Evolutionary conservation across 169 alveolate genomes (phyloP).

Genomic region (Toxoplasma gondii): DNA sequence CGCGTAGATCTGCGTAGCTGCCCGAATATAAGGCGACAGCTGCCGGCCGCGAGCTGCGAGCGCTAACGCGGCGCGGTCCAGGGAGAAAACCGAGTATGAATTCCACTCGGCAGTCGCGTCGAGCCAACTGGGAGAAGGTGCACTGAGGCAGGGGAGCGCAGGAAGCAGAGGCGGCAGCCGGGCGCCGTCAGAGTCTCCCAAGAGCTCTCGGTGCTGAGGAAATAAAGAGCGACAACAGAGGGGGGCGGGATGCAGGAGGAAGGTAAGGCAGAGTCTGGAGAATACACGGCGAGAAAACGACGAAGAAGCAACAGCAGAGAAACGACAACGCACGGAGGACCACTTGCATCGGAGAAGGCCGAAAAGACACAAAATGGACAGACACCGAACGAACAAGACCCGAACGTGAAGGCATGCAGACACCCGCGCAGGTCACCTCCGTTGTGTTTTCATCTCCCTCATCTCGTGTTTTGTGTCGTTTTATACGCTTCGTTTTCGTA

Average conservation of each 20-base stretch:
- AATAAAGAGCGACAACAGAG: neutral
- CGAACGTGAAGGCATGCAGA: too few species aligned
- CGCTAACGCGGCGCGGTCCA: neutral
- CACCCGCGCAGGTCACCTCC: too few species aligned
- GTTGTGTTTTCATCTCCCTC: too few species aligned
- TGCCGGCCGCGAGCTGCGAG: neutral
- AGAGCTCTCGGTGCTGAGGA: conserved; percentile 20
- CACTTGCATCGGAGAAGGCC: neutral
- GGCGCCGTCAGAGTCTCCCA: neutral
- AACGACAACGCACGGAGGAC: too few species aligned
- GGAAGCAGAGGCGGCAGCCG: conserved; percentile 27
- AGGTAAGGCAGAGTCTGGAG: too few species aligned
- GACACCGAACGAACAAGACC: too few species aligned
- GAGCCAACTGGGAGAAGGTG: neutral
- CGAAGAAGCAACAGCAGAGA: neutral
- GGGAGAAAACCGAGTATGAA: conserved; percentile 1
- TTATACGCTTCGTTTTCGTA: too few species aligned
- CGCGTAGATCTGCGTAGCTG: conserved; percentile 37
- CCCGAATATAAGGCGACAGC: conserved; percentile 37
- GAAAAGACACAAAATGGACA: too few species aligned
- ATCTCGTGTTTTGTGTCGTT: too few species aligned
- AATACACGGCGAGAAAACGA: neutral
- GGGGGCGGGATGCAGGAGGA: too few species aligned
- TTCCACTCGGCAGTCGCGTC: conserved; percentile 28
- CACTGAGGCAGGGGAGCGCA: neutral